phyloP scores from a whole-genome alignment of 1,284 basidiomycete genomes.

The Porphyrellus sp. region DNA sequence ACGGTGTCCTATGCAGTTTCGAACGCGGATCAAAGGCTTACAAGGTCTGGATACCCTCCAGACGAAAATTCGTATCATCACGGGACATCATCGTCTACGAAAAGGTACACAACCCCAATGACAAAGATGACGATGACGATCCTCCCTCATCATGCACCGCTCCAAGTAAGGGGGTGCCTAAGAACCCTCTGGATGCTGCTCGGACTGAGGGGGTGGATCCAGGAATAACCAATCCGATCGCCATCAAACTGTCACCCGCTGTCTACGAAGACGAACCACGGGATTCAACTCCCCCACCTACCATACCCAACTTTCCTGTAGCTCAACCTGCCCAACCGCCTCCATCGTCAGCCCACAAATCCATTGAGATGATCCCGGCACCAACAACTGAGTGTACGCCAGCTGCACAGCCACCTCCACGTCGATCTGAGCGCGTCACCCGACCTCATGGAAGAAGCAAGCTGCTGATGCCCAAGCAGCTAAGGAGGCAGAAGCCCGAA shows the following conservation, averaged over 20 bases:
- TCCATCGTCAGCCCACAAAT: too few species aligned
- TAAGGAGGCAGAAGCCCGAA: neutral
- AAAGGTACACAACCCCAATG: neutral
- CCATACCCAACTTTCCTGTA: too few species aligned
- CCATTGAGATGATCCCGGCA: too few species aligned
- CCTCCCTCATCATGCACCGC: neutral
- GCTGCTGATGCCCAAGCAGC: neutral
- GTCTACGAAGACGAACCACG: too few species aligned
- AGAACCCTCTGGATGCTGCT: neutral
- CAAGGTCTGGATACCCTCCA: neutral
- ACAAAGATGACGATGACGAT: neutral
- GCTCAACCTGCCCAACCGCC: slow-evolving; percentile 1
- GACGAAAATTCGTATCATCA: neutral
- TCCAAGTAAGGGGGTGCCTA: neutral
- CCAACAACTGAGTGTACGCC: too few species aligned
- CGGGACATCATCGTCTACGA: neutral
- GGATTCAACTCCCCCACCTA: neutral
- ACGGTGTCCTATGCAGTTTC: neutral
- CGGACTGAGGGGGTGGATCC: neutral
- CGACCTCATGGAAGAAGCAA: neutral
- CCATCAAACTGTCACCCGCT: too few species aligned
- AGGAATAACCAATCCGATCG: neutral
- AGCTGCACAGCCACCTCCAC: too few species aligned
- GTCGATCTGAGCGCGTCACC: neutral
- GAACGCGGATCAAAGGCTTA: neutral